Conservation (phyloP, 768 basidiomycete genomes). For the Lentinula lateritia region DNA sequence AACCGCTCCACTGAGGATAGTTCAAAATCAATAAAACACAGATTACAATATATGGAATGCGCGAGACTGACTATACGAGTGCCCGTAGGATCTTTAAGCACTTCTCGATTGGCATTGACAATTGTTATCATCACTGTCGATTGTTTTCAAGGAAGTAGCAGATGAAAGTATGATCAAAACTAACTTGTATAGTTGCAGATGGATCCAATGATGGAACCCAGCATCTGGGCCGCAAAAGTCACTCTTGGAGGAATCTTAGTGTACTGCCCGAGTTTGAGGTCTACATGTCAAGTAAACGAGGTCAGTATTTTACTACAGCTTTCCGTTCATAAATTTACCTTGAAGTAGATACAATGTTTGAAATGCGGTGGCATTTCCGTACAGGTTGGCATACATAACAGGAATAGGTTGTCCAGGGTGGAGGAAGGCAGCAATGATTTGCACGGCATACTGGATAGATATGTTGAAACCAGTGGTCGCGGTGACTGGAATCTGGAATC, state of each 20-base stretch:
- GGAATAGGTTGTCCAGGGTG: conserved; percentile 45
- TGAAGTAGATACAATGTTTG: conserved; percentile 50
- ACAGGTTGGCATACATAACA: conserved; percentile 52
- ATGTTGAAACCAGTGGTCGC: conserved; percentile 40
- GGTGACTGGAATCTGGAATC: conserved; percentile 20
- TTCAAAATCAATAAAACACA: background rate
- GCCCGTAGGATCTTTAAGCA: conserved; percentile 41
- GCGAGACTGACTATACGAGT: conserved; percentile 34
- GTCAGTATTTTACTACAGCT: background rate
- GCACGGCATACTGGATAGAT: conserved; percentile 44
- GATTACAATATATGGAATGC: background rate
- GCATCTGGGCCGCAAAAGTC: conserved; percentile 45
- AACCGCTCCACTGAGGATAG: conserved; percentile 38
- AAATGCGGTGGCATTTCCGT: conserved; percentile 45
- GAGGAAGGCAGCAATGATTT: conserved; percentile 45
- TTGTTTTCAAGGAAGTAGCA: background rate
- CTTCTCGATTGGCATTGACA: conserved; percentile 37
- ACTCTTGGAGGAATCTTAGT: conserved; percentile 45
- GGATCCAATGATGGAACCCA: conserved; percentile 45
- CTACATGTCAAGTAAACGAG: conserved; percentile 11
- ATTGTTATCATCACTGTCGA: conserved; percentile 44
- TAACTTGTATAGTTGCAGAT: conserved; percentile 47
- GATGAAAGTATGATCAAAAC: conserved; percentile 5
- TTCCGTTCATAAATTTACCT: conserved; percentile 19
- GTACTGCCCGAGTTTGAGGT: conserved; percentile 51